These are phyloP conservation scores for Tuber melanosporum DNA, from an alignment of 495 filamentous ascomycete genomes.

Conservation along the genomic window DNA sequence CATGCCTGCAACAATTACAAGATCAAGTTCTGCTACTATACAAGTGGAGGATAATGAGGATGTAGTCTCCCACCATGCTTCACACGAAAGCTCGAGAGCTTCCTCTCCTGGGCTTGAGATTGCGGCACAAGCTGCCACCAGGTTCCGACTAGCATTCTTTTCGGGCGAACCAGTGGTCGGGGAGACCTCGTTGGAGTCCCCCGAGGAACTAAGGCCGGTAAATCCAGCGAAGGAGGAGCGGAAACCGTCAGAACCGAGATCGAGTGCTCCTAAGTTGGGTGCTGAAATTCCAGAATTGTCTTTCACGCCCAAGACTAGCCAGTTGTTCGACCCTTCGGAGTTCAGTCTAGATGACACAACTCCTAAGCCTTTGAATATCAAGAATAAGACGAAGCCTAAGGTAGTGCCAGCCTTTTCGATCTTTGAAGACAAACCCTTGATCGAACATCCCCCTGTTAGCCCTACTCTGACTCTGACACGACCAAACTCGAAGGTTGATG, in stretches of 20 bases:
- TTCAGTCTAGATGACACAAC: constrained; percentile 33
- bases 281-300: constrained; percentile 32
- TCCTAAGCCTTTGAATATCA: constrained; percentile 36
- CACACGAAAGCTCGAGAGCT: constrained; percentile 20
- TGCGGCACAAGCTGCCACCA: constrained; percentile 32
- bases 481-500: constrained; percentile 37
- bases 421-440: constrained; percentile 36
- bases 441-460: constrained; percentile 26
- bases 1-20: constrained; percentile 29
- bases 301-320: constrained; percentile 29
- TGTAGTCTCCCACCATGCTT: constrained; percentile 9
- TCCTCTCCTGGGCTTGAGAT: constrained; percentile 31
- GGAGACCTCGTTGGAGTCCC: constrained; percentile 14
- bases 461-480: constrained; percentile 37
- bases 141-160: constrained; percentile 28
- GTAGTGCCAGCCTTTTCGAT: constrained; percentile 39
- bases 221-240: constrained; percentile 14
- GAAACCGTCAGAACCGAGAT: constrained; percentile 14
- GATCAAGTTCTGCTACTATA: constrained; percentile 17
- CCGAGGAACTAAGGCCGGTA: constrained; percentile 11
- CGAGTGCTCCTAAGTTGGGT: constrained; percentile 22
- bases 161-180: constrained; percentile 24
- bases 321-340: constrained; percentile 22
- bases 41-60: constrained; percentile 21
- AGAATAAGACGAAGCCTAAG: constrained; percentile 36